Evolutionary conservation across 1,284 basidiomycete genomes (phyloP).

Genomic region (Trametes sp.): DNA sequence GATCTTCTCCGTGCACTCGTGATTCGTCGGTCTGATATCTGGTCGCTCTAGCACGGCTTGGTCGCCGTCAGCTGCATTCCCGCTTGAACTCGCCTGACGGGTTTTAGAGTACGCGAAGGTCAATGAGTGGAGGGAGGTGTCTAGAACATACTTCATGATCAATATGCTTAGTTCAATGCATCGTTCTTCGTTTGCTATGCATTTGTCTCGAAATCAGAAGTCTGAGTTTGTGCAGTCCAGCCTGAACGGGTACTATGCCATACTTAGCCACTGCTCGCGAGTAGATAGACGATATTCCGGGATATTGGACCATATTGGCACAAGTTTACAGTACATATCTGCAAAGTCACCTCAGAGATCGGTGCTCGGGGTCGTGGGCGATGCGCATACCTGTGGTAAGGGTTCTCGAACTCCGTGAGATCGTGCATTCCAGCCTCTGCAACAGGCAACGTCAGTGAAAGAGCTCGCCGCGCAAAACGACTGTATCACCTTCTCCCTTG

Average conservation of each 20-base stretch:
- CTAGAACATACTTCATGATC: not conserved
- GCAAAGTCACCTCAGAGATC: not conserved
- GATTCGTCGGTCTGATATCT: not conserved
- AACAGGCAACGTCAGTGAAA: not conserved
- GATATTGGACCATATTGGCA: not conserved
- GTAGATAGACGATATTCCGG: not conserved
- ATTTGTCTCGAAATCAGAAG: no score
- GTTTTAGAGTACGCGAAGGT: not conserved
- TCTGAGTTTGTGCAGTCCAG: no score
- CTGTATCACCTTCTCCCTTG: slow-evolving; percentile 32
- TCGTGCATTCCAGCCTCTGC: slow-evolving; percentile 37
- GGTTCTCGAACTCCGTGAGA: slow-evolving; percentile 33
- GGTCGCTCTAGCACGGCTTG: not conserved
- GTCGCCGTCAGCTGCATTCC: not conserved
- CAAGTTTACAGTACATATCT: slow-evolving; percentile 21
- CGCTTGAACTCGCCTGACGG: no score
- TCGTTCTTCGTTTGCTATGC: not conserved
- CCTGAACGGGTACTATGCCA: no score
- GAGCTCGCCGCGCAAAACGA: no score
- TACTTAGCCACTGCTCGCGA: no score
- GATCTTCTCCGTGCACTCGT: not conserved
- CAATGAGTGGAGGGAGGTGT: not conserved
- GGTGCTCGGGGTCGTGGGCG: no score
- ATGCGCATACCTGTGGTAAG: slow-evolving; percentile 23
- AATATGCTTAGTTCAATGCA: not conserved